A percentile compares a stretch with the other conserved stretches of the same genome.
phyloP scores from a whole-genome alignment of 148 eudicot genomes.

The Camellia lanceoleosa region DNA sequence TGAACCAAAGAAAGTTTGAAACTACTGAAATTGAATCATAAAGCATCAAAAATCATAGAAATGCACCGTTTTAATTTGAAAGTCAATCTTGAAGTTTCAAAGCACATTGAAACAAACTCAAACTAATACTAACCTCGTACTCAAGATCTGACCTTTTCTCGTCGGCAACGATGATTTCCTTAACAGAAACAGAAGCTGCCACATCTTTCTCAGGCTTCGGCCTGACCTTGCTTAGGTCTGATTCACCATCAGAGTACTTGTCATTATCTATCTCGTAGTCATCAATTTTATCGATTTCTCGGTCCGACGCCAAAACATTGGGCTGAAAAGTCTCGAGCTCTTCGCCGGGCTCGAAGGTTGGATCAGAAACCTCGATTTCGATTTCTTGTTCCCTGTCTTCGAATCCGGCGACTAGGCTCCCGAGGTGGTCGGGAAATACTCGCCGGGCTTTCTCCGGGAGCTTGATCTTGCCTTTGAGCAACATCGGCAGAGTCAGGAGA shows the following conservation, averaged over 20 bases:
- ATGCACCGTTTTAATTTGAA: background rate
- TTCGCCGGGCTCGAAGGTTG: slow-evolving; percentile 31
- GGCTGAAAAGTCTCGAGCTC: slow-evolving; percentile 49
- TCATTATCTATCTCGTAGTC: slow-evolving; percentile 19
- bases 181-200: slow-evolving; percentile 18
- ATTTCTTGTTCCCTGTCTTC: slow-evolving; percentile 15
- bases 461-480: slow-evolving; percentile 43
- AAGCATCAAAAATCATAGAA: background rate
- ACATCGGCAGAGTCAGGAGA: background rate
- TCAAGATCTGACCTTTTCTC: slow-evolving; percentile 64
- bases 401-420: slow-evolving; percentile 25
- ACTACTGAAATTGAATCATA: too few species aligned
- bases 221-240: slow-evolving; percentile 22
- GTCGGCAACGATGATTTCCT: slow-evolving; percentile 29
- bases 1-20: background rate
- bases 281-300: slow-evolving; percentile 19
- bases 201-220: slow-evolving; percentile 26
- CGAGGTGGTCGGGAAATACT: slow-evolving; percentile 26
- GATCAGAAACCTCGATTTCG: slow-evolving; percentile 9
- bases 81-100: background rate
- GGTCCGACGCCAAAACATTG: slow-evolving; percentile 24
- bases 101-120: background rate
- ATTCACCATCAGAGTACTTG: slow-evolving; percentile 17
- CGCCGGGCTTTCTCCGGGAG: slow-evolving; percentile 29
- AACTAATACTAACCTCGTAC: slow-evolving; percentile 40